These are phyloP conservation scores for Curvularia sp. DNA, from an alignment of 2,329 filamentous ascomycete species.

Conservation along the genomic window DNA sequence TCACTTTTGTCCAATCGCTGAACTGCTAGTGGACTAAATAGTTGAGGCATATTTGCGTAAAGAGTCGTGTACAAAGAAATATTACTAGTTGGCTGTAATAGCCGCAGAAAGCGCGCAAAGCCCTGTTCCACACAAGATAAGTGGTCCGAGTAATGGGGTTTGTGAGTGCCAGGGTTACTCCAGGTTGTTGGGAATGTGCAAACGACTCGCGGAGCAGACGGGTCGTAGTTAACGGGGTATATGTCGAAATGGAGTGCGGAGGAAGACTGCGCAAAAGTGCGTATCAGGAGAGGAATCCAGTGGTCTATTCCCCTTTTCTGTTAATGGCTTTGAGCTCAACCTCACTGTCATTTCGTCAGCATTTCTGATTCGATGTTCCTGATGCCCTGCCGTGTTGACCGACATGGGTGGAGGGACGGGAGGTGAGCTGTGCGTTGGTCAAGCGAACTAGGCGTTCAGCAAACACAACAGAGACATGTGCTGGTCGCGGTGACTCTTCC, in stretches of 20 bases:
- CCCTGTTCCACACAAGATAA: not conserved
- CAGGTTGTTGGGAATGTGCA: not conserved
- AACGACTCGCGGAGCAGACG: conserved; percentile 2
- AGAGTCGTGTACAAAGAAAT: not conserved
- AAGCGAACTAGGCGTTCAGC: conserved; percentile 7
- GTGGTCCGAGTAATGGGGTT: not conserved
- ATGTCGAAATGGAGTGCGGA: conserved; percentile 14
- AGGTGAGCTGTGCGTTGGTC: conserved; percentile 16
- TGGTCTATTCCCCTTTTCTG: conserved; percentile 53
- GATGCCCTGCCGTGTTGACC: not conserved
- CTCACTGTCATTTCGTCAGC: conserved; percentile 58
- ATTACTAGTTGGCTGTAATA: conserved; percentile 6
- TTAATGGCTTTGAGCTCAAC: conserved; percentile 72
- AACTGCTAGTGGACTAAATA: conserved; percentile 3
- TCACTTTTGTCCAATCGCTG: conserved; percentile 3
- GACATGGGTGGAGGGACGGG: conserved; percentile 8
- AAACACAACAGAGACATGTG: conserved; percentile 3
- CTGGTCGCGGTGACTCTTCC: conserved; percentile 5
- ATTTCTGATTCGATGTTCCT: conserved; percentile 7
- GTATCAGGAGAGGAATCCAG: not conserved
- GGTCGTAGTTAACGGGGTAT: conserved; percentile 20
- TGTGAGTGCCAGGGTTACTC: not conserved
- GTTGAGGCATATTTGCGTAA: not conserved
- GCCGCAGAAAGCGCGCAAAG: conserved; percentile 9
- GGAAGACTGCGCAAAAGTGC: conserved; percentile 9